These are phyloP conservation scores for Penstemon davidsonii DNA, from an alignment of 257 asterid genomes.

Conservation along the genomic window DNA sequence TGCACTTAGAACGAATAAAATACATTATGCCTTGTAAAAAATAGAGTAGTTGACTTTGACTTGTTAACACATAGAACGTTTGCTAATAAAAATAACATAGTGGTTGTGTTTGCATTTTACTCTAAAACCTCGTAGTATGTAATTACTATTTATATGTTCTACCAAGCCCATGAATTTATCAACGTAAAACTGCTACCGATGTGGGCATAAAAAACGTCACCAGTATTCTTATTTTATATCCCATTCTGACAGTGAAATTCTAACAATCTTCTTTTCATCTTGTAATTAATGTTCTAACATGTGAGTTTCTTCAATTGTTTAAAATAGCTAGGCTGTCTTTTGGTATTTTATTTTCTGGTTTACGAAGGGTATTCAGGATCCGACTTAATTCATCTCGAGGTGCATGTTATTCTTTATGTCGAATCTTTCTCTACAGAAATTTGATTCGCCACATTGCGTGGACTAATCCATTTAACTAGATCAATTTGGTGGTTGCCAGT, in stretches of 20 bases:
- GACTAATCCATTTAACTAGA: too few relatives aligned
- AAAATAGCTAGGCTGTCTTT: background rate
- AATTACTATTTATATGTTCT: background rate
- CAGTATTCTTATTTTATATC: background rate
- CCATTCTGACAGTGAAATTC: constrained; percentile 24
- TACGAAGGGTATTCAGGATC: too few relatives aligned
- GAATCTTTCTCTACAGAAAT: too few relatives aligned
- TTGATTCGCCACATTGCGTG: too few relatives aligned
- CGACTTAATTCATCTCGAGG: too few relatives aligned
- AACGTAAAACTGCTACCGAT: constrained; percentile 2
- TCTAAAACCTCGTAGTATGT: background rate
- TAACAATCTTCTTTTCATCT: constrained; percentile 20
- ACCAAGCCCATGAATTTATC: background rate
- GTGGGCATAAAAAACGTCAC: constrained; percentile 20
- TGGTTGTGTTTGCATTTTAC: too few relatives aligned
- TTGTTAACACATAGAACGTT: too few relatives aligned
- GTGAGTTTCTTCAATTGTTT: background rate
- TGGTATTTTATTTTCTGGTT: background rate
- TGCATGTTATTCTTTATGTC: too few relatives aligned
- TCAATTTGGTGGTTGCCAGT: background rate
- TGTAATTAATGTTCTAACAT: constrained; percentile 3
- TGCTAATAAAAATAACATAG: too few relatives aligned
- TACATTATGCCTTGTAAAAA: too few relatives aligned
- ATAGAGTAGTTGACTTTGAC: too few relatives aligned
- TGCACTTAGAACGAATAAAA: too few relatives aligned